phyloP scores from a whole-genome alignment of 228 moss, liverwort and hornwort genomes.

The Sphagnum magellanicum region DNA sequence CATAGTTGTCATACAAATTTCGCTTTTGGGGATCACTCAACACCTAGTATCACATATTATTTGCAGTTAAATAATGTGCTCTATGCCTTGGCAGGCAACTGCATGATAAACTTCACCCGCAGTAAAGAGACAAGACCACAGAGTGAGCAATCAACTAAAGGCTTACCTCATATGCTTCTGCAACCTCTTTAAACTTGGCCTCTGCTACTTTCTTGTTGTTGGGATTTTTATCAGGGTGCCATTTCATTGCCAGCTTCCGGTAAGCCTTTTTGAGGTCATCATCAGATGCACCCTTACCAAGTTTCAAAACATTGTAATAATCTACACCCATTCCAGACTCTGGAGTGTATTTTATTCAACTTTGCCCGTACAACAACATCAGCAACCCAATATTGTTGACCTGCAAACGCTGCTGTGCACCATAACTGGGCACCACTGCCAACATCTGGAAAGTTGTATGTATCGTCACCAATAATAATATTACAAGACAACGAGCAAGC shows the following conservation, averaged over 20 bases:
- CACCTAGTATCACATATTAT: constrained; percentile 4
- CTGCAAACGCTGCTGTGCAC: too few relatives aligned
- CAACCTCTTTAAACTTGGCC: constrained; percentile 5
- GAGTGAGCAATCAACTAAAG: background rate
- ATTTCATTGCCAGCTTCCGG: constrained; percentile 5
- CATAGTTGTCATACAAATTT: constrained; percentile 51
- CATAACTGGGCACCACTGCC: too few relatives aligned
- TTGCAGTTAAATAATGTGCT: background rate
- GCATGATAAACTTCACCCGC: background rate
- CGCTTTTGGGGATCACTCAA: constrained; percentile 62
- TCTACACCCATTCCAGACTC: constrained; percentile 4
- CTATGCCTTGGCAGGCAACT: background rate
- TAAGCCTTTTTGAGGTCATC: constrained; percentile 6
- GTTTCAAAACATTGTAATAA: constrained; percentile 4
- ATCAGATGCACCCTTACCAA: background rate
- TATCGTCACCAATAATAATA: too few relatives aligned
- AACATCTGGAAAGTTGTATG: too few relatives aligned
- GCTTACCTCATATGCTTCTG: constrained; percentile 3
- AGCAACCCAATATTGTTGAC: too few relatives aligned
- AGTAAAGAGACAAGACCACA: background rate
- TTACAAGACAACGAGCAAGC: too few relatives aligned
- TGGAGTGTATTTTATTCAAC: background rate
- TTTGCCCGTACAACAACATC: background rate
- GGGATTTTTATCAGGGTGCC: constrained; percentile 6
- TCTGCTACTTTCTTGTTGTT: constrained; percentile 3